A percentile compares a stretch with the other conserved stretches of the same genome.
These are phyloP conservation scores for Zymoseptoria brevis DNA, from an alignment of 2,329 filamentous ascomycete genomes.

Conservation along the genomic window DNA sequence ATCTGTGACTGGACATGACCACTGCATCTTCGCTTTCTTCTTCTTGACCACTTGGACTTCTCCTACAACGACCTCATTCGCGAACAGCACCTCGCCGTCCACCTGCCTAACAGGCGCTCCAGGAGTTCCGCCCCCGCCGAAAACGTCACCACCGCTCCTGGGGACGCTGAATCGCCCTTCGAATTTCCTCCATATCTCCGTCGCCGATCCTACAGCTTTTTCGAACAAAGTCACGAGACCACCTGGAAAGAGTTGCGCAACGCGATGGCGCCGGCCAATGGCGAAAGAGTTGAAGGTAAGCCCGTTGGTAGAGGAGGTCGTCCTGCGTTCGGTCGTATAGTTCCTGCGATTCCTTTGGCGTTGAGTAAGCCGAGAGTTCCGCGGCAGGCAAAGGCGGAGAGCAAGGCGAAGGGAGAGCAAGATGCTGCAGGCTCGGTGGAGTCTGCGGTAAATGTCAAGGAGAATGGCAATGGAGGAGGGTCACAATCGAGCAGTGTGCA, in stretches of 20 bases:
- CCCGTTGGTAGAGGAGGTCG: conserved; percentile 11
- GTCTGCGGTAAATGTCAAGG: background rate
- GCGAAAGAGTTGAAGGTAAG: conserved; percentile 3
- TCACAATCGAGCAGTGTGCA: background rate
- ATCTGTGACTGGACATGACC: background rate
- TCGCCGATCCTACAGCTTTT: background rate
- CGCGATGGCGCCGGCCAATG: conserved; percentile 19
- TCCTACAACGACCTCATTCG: background rate
- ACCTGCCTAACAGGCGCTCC: conserved; percentile 15
- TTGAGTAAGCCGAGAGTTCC: conserved; percentile 20
- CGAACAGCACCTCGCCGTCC: conserved; percentile 1
- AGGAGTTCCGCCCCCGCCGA: conserved; percentile 15
- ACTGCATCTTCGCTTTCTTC: background rate
- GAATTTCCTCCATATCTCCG: background rate
- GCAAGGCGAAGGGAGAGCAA: conserved; percentile 1
- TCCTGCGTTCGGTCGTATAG: conserved; percentile 17
- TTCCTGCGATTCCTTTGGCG: conserved; percentile 27
- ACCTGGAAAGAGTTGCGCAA: background rate
- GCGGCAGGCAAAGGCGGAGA: conserved; percentile 9
- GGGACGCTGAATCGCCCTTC: conserved; percentile 9
- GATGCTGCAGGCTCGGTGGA: background rate
- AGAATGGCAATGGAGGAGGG: background rate
- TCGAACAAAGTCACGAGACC: background rate
- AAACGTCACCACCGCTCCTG: conserved; percentile 12
- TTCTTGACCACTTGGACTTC: background rate